phyloP scores from a whole-genome alignment of 192 early-diverging fungal genomes.

The Coemansia sp. region DNA sequence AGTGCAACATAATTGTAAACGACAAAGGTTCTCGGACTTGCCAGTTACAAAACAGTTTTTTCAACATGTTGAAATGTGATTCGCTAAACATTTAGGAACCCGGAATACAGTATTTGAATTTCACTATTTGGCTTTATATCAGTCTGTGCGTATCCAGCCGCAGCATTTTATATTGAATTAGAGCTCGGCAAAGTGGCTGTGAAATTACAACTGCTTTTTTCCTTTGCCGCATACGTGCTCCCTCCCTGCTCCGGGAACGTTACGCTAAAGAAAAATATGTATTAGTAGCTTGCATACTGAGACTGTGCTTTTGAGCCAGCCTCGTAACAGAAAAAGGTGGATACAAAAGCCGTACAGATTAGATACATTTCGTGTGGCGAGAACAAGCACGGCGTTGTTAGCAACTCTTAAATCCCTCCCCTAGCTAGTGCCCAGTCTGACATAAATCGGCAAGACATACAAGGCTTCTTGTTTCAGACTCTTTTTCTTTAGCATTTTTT shows the following conservation, averaged over 20 bases:
- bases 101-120: neutral
- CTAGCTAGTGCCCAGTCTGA: neutral
- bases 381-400: slow-evolving; percentile 7
- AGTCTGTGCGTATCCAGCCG: neutral
- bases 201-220: slow-evolving; percentile 1
- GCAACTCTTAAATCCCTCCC: slow-evolving; percentile 1
- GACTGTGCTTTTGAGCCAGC: slow-evolving; percentile 4
- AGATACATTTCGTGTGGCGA: neutral
- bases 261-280: neutral
- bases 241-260: slow-evolving; percentile 1
- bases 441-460: neutral
- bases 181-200: slow-evolving; percentile 1
- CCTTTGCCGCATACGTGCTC: slow-evolving; percentile 1
- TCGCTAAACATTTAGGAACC: neutral
- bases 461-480: neutral
- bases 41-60: neutral
- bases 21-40: neutral
- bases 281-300: neutral
- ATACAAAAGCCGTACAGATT: slow-evolving; percentile 1
- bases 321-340: slow-evolving; percentile 1
- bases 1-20: neutral
- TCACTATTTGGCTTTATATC: neutral
- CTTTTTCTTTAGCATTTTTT: slow-evolving; percentile 4
- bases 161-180: neutral
- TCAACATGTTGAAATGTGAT: neutral